Evolutionary conservation across 2,329 filamentous ascomycete genomes (phyloP).

Genomic region (Calonectria leucothoes): DNA sequence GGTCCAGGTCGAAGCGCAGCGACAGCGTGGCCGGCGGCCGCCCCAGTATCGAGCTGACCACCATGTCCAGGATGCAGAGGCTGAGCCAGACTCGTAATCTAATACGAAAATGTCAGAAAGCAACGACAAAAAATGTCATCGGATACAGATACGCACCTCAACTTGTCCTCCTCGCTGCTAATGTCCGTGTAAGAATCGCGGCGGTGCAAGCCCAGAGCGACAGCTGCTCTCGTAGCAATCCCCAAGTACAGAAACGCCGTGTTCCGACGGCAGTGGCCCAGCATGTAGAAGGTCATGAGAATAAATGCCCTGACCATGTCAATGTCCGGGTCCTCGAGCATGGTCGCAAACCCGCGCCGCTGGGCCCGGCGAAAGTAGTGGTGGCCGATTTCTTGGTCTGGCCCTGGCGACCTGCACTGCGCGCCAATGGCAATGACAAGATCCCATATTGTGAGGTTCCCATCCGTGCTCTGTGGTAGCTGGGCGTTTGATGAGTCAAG

Average conservation of each 20-base stretch:
- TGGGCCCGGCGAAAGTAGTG: slow-evolving; percentile 58
- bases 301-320: slow-evolving; percentile 41
- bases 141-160: slow-evolving; percentile 28
- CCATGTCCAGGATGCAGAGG: slow-evolving; percentile 51
- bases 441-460: slow-evolving; percentile 22
- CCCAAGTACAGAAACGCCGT: slow-evolving; percentile 73
- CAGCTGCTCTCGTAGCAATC: slow-evolving; percentile 67
- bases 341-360: slow-evolving; percentile 31
- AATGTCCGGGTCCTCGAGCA: slow-evolving; percentile 41
- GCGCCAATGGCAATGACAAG: slow-evolving; percentile 41
- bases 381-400: slow-evolving; percentile 38
- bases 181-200: slow-evolving; percentile 35
- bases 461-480: background rate
- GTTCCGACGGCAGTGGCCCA: slow-evolving; percentile 71
- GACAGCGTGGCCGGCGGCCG: slow-evolving; percentile 49
- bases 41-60: slow-evolving; percentile 52
- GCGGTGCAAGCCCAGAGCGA: slow-evolving; percentile 65
- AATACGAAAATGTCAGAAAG: slow-evolving; percentile 6
- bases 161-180: slow-evolving; percentile 27
- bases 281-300: slow-evolving; percentile 80
- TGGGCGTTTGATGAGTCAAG: slow-evolving; percentile 29
- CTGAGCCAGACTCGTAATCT: slow-evolving; percentile 52
- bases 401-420: slow-evolving; percentile 34
- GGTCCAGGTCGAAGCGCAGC: slow-evolving; percentile 17
- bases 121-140: no score